Conservation (phyloP, 1,284 basidiomycete genomes). For the Agroathelia rolfsii region DNA sequence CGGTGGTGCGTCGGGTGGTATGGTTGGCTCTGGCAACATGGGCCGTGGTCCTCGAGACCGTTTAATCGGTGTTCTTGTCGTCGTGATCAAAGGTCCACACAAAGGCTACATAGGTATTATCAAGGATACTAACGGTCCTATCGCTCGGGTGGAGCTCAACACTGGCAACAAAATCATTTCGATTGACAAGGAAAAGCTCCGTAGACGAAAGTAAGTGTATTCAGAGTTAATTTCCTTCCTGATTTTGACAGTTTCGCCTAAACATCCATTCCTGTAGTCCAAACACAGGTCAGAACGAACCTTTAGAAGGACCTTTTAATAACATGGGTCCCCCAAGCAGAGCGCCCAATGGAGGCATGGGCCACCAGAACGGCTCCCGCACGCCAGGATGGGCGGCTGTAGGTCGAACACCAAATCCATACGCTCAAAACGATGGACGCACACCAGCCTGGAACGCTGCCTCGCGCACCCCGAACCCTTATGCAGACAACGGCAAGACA, state of each 20-base stretch:
- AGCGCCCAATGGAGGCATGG: slow-evolving; percentile 26
- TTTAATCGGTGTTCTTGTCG: slow-evolving; percentile 74
- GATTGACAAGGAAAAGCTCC: slow-evolving; percentile 74
- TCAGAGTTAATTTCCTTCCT: too few relatives aligned
- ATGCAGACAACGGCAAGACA: slow-evolving; percentile 40
- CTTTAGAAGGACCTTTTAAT: too few relatives aligned
- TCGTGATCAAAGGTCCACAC: slow-evolving; percentile 79
- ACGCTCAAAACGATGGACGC: slow-evolving; percentile 39
- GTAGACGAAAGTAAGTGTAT: slow-evolving; percentile 71
- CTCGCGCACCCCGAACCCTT: slow-evolving; percentile 55
- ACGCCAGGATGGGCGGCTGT: slow-evolving; percentile 29
- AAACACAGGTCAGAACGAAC: too few relatives aligned
- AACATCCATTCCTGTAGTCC: too few relatives aligned
- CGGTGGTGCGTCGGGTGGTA: slow-evolving; percentile 55
- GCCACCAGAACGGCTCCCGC: slow-evolving; percentile 24
- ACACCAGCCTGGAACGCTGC: slow-evolving; percentile 52
- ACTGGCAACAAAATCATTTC: slow-evolving; percentile 88
- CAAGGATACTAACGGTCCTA: slow-evolving; percentile 88
- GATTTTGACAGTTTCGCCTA: too few relatives aligned
- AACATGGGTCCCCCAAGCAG: too few relatives aligned
- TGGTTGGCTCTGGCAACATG: slow-evolving; percentile 72
- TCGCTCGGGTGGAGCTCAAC: slow-evolving; percentile 86
- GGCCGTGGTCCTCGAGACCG: slow-evolving; percentile 72
- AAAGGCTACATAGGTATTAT: slow-evolving; percentile 91
- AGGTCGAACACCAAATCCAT: slow-evolving; percentile 52